Percentiles rank a stretch among this genome's conserved stretches.
Conservation (phyloP, 345 rosid genomes). For the Citrus hindsii region DNA sequence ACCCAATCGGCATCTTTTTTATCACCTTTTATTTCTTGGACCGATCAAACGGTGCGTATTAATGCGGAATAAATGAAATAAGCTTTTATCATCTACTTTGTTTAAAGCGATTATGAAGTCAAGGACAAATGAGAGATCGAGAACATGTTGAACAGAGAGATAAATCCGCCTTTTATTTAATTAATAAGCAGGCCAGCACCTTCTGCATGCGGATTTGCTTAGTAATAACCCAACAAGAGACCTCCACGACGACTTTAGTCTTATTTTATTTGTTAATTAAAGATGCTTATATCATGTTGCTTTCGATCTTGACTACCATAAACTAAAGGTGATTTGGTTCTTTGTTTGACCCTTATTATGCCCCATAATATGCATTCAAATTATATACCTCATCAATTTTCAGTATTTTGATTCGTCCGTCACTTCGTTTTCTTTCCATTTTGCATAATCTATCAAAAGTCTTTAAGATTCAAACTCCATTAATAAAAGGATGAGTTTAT, state of each 20-base stretch:
- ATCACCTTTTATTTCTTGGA: background rate
- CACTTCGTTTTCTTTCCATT: too few species aligned
- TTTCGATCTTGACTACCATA: background rate
- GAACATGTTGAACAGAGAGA: conserved; percentile 1
- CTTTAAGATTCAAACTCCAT: too few species aligned
- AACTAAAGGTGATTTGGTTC: conserved; percentile 1
- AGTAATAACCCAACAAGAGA: background rate
- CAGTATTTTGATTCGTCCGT: too few species aligned
- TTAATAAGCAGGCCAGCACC: background rate
- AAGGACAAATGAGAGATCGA: conserved; percentile 9
- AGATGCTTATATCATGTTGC: conserved; percentile 5
- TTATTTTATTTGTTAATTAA: background rate
- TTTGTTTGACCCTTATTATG: conserved; percentile 2
- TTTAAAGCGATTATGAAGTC: conserved; percentile 8
- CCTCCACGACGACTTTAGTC: background rate
- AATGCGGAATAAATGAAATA: background rate
- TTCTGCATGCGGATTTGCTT: conserved; percentile 9
- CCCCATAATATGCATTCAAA: background rate
- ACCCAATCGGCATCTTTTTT: background rate
- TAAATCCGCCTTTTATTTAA: background rate
- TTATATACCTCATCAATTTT: too few species aligned
- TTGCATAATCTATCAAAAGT: too few species aligned
- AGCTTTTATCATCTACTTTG: background rate
- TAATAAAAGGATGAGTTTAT: too few species aligned
- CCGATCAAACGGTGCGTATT: background rate